Base-by-base conservation (phyloP, 1,139 yeast genomes). In the Protomyces pachydermus region DNA sequence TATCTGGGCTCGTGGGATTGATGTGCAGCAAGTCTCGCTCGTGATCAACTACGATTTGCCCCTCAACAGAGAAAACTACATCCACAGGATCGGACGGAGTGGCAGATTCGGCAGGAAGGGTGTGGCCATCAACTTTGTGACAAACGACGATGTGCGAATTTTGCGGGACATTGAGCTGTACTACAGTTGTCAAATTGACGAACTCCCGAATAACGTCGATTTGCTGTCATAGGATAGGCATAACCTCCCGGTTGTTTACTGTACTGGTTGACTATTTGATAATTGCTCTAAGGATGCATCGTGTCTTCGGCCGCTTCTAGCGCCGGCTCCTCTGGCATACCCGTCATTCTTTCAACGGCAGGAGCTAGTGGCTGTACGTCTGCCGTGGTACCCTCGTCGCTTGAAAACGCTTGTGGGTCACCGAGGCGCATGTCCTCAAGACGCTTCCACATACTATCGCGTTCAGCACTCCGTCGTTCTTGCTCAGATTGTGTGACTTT, bases 81-180 rank as follows among this genome's bases (percentile, higher is more conserved):
- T 93, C 77, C 98, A 93, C 84, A 88, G 98, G 86, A 93, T 93
- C 75, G 98, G 98, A 85, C 89, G 98, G 84, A 96, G 97, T 83
- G 98, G 98, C 83, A 93, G 98, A 83, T 93, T 93, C 83, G 98
- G 62, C 83, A 87, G 98, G 82, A 93, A 93, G 86, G 98, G 98
- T 87, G 97, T 91, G 77, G 98, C 98, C 75, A 91, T 93, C 84
- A 93, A 93, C 86, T 88, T 93, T 74, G 95, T 91, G 77, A 91
- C 98, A 72, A 84, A 83, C 74, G 86, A 87, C 72, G 98, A 93
- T 77, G 90, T 91, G 76, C 87, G 86, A 75, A 88, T 88, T 82
- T 85, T 95, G 87, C 88, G 97, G 82, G 98, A 91, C 81, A 88
- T 93, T 74, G 98, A 95, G 83, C 90, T 84, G 81, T 93, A 91